Conservation (phyloP, 805 yeast genomes). For the Yarrowia alimentaria region DNA sequence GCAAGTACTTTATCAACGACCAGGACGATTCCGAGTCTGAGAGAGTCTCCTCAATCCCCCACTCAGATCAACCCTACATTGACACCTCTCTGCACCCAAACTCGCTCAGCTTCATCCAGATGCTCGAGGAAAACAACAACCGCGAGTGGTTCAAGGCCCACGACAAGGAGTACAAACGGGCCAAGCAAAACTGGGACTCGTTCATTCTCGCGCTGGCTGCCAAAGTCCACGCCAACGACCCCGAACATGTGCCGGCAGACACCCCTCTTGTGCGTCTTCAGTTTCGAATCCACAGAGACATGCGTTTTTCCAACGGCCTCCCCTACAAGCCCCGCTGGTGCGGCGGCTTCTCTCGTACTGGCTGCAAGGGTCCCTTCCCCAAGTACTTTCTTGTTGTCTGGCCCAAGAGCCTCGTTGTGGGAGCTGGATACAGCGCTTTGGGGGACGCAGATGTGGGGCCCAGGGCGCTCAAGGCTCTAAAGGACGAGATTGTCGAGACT, state of each 20-base stretch:
- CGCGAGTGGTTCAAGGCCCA: conserved; percentile 23
- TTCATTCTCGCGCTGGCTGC: conserved; percentile 18
- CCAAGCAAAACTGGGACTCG: conserved; percentile 23
- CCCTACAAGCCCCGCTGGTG: conserved; percentile 20
- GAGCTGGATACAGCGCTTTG: conserved; percentile 11
- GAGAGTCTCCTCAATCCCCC: too few relatives aligned
- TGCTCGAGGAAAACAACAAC: conserved; percentile 5
- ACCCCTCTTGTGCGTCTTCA: conserved; percentile 10
- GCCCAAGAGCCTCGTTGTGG: conserved; percentile 1
- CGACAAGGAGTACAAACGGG: conserved; percentile 13
- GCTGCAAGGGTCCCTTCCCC: conserved; percentile 19
- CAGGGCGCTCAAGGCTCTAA: conserved; percentile 8
- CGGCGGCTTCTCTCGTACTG: conserved; percentile 14
- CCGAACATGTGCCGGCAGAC: conserved; percentile 19
- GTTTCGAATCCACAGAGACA: conserved; percentile 24
- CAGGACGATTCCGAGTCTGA: neutral
- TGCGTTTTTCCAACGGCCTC: conserved; percentile 13
- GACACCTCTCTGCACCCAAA: conserved; percentile 14
- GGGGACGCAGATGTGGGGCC: conserved; percentile 26
- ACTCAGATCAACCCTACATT: neutral
- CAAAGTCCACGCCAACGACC: conserved; percentile 2
- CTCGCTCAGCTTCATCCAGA: conserved; percentile 3
- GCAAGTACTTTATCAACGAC: conserved; percentile 6
- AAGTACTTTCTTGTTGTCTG: conserved; percentile 15
- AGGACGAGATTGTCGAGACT: conserved; percentile 8